Base-by-base conservation (phyloP, 345 rosid species). In the Jatropha curcas region DNA sequence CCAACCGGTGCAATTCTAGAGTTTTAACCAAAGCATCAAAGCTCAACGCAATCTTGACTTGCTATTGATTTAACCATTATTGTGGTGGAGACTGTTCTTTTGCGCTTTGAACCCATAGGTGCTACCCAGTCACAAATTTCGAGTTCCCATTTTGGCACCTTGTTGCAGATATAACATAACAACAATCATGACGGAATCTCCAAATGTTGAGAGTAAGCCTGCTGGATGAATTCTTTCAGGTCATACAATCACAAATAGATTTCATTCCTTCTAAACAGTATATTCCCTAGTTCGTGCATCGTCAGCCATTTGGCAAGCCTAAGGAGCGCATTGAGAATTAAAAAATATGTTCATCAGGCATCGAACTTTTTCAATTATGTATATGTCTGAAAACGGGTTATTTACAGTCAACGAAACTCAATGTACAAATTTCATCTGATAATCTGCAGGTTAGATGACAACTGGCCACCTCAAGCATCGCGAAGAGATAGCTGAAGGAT, bases 401-500 rank as follows among this genome's bases (percentile, higher is more conserved):
- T 46, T 51, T 58, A 10, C 17, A 34, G n/a, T 53, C 33, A 22
- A 30, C 27, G 50, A 65, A 24, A 45, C 70, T 67, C 35, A 57
- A 34, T 31, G 4, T 37, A 46, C 8, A 19, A 58, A 2, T 33
- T 67, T 50, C 5, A 35, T 4, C n/a, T 67, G 39, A 30, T 67
- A 28, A 53, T 73, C n/a, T 79, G 67, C 37, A 77, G 87, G 87
- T 72, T 61, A 53, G 80, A 76, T 74, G 78, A 43, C 57, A 48
- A 20, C 28, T 62, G 22, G 68, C 71, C 72, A 39, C 71, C 60
- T 69, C 76, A 58, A 50, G 39, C 43, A 39, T 46, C 48, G 33
- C 52, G 85, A 78, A 74, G 77, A 46, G 71, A 55, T 64, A 48
- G 73, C 35, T 62, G 81, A 79, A 64, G 71, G 34, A 80, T n/a